phyloP scores from a whole-genome alignment of 2,329 filamentous ascomycete species.

The Exophiala aquamarina region DNA sequence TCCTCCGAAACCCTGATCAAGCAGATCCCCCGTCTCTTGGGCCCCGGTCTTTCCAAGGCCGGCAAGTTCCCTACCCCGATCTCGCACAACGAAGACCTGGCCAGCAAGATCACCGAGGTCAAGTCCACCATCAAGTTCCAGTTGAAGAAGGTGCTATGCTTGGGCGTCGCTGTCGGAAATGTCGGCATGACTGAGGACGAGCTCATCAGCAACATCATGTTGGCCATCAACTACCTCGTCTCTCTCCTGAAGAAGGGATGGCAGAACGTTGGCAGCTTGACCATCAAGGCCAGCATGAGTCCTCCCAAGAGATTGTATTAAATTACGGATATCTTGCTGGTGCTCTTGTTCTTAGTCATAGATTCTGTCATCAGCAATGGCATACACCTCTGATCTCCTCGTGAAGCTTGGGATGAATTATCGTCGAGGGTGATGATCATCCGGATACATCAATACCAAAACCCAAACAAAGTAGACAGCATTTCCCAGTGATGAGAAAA shows the following conservation, averaged over 20 bases:
- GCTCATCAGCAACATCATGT: constrained; percentile 98
- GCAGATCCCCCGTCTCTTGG: constrained; percentile 99
- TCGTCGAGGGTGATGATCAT: too few relatives aligned
- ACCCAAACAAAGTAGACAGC: background rate
- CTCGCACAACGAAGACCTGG: constrained; percentile 93
- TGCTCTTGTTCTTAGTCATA: background rate
- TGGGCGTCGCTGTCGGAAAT: constrained; percentile 99
- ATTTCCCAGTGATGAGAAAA: background rate
- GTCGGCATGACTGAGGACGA: constrained; percentile 96
- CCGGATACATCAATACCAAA: background rate
- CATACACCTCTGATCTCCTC: too few relatives aligned
- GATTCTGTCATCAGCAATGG: too few relatives aligned
- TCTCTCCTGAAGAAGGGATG: constrained; percentile 99
- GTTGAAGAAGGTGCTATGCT: constrained; percentile 99
- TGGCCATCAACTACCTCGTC: constrained; percentile 99
- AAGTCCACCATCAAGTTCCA: constrained; percentile 99
- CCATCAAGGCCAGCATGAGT: constrained; percentile 99
- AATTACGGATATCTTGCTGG: constrained; percentile 32
- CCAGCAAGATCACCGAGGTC: constrained; percentile 96
- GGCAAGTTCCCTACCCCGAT: constrained; percentile 99
- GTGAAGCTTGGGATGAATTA: too few relatives aligned
- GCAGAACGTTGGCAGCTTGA: constrained; percentile 99
- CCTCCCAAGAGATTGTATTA: constrained; percentile 98
- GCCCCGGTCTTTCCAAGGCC: constrained; percentile 83
- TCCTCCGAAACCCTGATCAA: constrained; percentile 97